phyloP scores from a whole-genome alignment of 1,284 basidiomycete species.

The Gymnopus androsaceus region DNA sequence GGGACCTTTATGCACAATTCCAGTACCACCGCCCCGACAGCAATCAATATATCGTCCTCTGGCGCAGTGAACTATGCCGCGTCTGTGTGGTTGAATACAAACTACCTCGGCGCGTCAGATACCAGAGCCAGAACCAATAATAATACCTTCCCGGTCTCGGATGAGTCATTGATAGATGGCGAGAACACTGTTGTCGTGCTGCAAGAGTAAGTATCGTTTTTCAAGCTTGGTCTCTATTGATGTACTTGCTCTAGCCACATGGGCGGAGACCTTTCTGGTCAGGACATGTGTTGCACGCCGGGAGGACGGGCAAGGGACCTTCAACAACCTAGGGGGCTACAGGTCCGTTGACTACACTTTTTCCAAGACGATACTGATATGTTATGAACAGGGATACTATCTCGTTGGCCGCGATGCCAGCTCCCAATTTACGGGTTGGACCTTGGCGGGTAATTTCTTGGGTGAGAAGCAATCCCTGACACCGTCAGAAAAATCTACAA shows the following conservation, averaged over 20 bases:
- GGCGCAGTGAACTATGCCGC: constrained; percentile 62
- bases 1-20: neutral
- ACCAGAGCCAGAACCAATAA: neutral
- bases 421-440: constrained; percentile 1
- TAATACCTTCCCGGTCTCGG: constrained; percentile 35
- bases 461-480: constrained; percentile 53
- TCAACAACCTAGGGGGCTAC: neutral
- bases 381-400: constrained; percentile 52
- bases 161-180: constrained; percentile 71
- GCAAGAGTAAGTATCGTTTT: constrained; percentile 52
- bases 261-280: neutral
- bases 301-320: neutral
- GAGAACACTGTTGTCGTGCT: constrained; percentile 59
- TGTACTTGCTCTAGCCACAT: neutral
- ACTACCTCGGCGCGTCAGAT: constrained; percentile 7
- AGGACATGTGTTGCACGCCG: constrained; percentile 1
- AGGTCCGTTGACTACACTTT: too few relatives aligned
- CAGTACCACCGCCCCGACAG: constrained; percentile 33
- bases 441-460: neutral
- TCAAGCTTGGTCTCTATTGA: neutral
- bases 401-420: neutral
- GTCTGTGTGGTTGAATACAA: constrained; percentile 7
- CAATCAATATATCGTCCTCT: constrained; percentile 77
- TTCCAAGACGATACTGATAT: too few relatives aligned
- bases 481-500: constrained; percentile 57